These are phyloP conservation scores for Blastobotrys mokoenaii DNA, from an alignment of 805 yeast species.

Conservation along the genomic window DNA sequence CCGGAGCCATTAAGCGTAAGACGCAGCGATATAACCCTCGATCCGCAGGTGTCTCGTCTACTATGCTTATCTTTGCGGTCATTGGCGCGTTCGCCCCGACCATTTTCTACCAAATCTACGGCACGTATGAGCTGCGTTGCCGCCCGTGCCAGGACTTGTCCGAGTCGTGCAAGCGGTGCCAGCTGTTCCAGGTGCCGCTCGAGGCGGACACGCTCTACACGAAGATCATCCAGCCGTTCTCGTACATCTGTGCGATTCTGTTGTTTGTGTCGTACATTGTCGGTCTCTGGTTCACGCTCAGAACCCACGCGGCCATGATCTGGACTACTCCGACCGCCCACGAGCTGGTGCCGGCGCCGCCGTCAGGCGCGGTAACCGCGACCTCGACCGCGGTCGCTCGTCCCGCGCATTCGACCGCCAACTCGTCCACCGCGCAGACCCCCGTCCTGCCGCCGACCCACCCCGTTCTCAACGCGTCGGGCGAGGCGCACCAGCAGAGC, in stretches of 20 bases:
- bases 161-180: slow-evolving; percentile 53
- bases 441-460: too few species aligned
- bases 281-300: slow-evolving; percentile 85
- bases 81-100: slow-evolving; percentile 92
- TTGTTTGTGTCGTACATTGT: slow-evolving; percentile 77
- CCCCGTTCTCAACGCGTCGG: not conserved
- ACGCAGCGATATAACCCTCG: slow-evolving; percentile 94
- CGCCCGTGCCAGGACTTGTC: slow-evolving; percentile 35
- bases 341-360: slow-evolving; percentile 21
- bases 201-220: slow-evolving; percentile 59
- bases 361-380: slow-evolving; percentile 6
- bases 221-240: slow-evolving; percentile 69
- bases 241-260: slow-evolving; percentile 68
- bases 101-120: slow-evolving; percentile 79
- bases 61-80: slow-evolving; percentile 87
- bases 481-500: not conserved
- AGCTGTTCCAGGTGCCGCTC: slow-evolving; percentile 69
- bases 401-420: slow-evolving; percentile 1
- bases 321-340: slow-evolving; percentile 66
- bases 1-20: slow-evolving; percentile 87
- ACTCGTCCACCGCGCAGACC: not conserved
- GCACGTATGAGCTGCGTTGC: slow-evolving; percentile 74
- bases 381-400: too few species aligned
- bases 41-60: slow-evolving; percentile 94
- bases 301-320: slow-evolving; percentile 93